phyloP scores from a whole-genome alignment of 768 basidiomycete genomes.

The Sporobolomyces phaffii region DNA sequence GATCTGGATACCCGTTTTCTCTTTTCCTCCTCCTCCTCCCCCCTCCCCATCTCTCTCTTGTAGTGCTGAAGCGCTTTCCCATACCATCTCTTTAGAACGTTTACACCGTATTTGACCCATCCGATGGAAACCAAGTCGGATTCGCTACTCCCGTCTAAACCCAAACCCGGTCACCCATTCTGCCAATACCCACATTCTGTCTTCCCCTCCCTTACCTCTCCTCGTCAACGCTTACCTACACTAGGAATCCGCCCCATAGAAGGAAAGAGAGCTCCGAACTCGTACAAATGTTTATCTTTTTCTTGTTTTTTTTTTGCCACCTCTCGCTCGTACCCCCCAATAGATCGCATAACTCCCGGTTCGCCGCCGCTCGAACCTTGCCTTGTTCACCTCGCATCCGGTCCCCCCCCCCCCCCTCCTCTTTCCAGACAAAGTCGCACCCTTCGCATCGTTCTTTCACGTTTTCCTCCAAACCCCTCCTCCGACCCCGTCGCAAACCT shows the following conservation, averaged over 20 bases:
- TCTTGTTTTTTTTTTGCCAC: too few relatives aligned
- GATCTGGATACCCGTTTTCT: too few relatives aligned
- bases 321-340: too few relatives aligned
- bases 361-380: too few relatives aligned
- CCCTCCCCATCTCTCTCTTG: background rate
- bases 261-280: too few relatives aligned
- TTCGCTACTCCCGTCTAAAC: conserved; percentile 4
- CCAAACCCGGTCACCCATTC: background rate
- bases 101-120: conserved; percentile 20
- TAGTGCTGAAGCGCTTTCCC: background rate
- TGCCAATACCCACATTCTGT: background rate
- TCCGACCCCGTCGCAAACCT: background rate
- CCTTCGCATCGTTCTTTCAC: too few relatives aligned
- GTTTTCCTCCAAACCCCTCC: background rate
- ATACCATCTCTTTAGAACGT: background rate
- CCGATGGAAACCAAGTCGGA: conserved; percentile 7
- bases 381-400: too few relatives aligned
- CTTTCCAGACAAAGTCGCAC: too few relatives aligned
- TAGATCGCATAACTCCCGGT: too few relatives aligned
- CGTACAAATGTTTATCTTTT: too few relatives aligned
- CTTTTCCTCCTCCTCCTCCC: background rate
- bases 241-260: background rate
- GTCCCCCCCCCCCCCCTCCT: too few relatives aligned
- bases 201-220: background rate
- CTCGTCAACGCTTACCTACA: background rate